Evolutionary conservation across 2,329 filamentous ascomycete genomes (phyloP).

Genomic region (Hirsutella minnesotensis): DNA sequence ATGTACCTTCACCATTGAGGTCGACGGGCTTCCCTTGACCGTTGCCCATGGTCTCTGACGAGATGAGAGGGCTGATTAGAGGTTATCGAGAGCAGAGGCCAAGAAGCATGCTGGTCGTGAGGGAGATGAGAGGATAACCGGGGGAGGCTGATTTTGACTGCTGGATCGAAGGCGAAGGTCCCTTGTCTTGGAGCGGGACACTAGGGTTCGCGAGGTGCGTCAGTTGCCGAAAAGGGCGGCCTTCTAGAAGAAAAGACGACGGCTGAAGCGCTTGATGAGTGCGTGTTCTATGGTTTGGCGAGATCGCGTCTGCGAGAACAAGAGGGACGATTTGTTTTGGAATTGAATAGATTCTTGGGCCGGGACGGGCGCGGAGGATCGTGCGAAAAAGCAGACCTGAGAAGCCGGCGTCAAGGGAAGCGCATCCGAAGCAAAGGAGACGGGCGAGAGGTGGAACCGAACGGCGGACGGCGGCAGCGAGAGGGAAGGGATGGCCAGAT

Average conservation of each 20-base stretch:
- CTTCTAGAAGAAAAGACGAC: not conserved
- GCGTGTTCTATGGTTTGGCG: too few relatives aligned
- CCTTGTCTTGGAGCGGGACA: not conserved
- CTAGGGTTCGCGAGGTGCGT: slow-evolving; percentile 1
- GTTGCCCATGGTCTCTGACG: slow-evolving; percentile 73
- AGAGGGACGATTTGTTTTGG: too few relatives aligned
- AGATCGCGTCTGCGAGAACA: too few relatives aligned
- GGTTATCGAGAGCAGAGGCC: slow-evolving; percentile 12
- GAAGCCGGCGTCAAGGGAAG: too few relatives aligned
- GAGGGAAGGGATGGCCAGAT: too few relatives aligned
- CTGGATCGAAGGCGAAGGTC: not conserved
- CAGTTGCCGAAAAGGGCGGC: not conserved
- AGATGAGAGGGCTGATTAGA: slow-evolving; percentile 12
- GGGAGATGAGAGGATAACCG: not conserved
- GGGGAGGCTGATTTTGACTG: not conserved
- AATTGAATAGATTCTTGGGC: too few relatives aligned
- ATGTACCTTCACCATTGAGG: slow-evolving; percentile 79
- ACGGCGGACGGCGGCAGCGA: too few relatives aligned
- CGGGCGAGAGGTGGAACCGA: too few relatives aligned
- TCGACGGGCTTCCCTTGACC: slow-evolving; percentile 88
- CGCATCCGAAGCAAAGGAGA: too few relatives aligned
- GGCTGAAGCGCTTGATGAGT: not conserved
- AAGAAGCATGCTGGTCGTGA: slow-evolving; percentile 13
- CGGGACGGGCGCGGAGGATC: too few relatives aligned
- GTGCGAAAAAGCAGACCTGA: too few relatives aligned